phyloP scores from a whole-genome alignment of 2,329 filamentous ascomycete species.

The Neophaeococcomyces aloes region DNA sequence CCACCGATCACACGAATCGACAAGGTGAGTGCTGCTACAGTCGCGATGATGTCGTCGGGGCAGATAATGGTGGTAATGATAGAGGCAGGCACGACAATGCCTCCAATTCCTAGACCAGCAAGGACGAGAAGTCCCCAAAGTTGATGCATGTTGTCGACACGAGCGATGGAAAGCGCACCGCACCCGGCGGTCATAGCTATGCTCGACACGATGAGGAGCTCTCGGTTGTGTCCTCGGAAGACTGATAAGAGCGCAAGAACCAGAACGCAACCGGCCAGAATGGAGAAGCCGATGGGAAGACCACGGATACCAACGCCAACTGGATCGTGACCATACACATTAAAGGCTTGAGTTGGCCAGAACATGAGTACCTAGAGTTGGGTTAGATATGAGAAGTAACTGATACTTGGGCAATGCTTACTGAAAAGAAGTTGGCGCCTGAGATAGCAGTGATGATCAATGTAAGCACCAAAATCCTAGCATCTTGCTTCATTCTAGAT shows the following conservation, averaged over 20 bases:
- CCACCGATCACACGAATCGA: slow-evolving; percentile 59
- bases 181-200: slow-evolving; percentile 51
- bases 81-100: slow-evolving; percentile 56
- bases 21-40: slow-evolving; percentile 56
- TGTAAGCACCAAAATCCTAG: slow-evolving; percentile 42
- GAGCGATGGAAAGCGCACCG: slow-evolving; percentile 43
- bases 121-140: slow-evolving; percentile 50
- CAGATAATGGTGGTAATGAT: slow-evolving; percentile 61
- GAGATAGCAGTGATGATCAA: slow-evolving; percentile 51
- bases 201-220: slow-evolving; percentile 49
- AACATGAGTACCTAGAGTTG: slow-evolving; percentile 35
- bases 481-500: slow-evolving; percentile 35
- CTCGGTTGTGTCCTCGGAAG: slow-evolving; percentile 46
- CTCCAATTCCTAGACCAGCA: slow-evolving; percentile 55
- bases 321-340: slow-evolving; percentile 55
- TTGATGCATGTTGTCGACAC: slow-evolving; percentile 41
- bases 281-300: slow-evolving; percentile 53
- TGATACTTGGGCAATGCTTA: too few species aligned
- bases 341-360: slow-evolving; percentile 54
- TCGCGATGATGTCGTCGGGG: slow-evolving; percentile 58
- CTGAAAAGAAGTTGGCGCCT: slow-evolving; percentile 48
- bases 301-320: slow-evolving; percentile 54
- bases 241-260: slow-evolving; percentile 48
- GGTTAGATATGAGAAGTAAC: too few species aligned
- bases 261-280: slow-evolving; percentile 51